Percentiles rank a stretch among this genome's conserved stretches.
phyloP scores from a whole-genome alignment of 2,329 filamentous ascomycete species.

The Myotisia sp. region DNA sequence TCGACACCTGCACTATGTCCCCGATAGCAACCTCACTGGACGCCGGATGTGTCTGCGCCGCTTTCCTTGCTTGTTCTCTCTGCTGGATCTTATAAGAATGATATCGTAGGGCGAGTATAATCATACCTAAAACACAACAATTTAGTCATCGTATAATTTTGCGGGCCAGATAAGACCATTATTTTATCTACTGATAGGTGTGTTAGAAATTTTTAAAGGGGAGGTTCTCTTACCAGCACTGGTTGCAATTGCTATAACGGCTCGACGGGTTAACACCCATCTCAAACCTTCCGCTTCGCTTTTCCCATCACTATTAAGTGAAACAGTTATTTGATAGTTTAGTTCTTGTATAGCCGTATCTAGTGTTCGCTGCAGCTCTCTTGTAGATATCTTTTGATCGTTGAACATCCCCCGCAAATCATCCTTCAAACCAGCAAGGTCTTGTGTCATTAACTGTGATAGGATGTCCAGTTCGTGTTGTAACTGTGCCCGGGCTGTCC shows the following conservation, averaged over 20 bases:
- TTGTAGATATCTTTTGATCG: constrained; percentile 81
- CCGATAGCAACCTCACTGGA: constrained; percentile 3
- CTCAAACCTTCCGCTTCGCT: constrained; percentile 82
- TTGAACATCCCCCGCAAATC: constrained; percentile 93
- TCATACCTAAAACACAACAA: constrained; percentile 34
- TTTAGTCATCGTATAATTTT: too few relatives aligned
- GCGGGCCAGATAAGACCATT: too few relatives aligned
- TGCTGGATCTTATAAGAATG: constrained; percentile 27
- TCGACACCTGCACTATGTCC: constrained; percentile 3
- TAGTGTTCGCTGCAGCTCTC: constrained; percentile 71
- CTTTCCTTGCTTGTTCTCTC: constrained; percentile 23
- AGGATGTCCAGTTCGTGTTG: constrained; percentile 95
- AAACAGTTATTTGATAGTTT: constrained; percentile 89
- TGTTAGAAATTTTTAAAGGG: too few relatives aligned
- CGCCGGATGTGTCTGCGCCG: constrained; percentile 14
- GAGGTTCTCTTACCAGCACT: constrained; percentile 31
- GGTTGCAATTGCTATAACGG: constrained; percentile 43
- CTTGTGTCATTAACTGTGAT: constrained; percentile 69
- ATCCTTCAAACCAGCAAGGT: constrained; percentile 67
- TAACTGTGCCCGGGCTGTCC: constrained; percentile 68
- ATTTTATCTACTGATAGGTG: constrained; percentile 9
- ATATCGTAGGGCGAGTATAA: constrained; percentile 34
- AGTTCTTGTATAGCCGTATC: constrained; percentile 87
- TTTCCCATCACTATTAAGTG: constrained; percentile 76
- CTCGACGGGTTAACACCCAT: constrained; percentile 63